Percentiles rank a stretch among this genome's conserved stretches.
Evolutionary conservation across 768 basidiomycete species (phyloP).

Genomic region (Boletus edulis): DNA sequence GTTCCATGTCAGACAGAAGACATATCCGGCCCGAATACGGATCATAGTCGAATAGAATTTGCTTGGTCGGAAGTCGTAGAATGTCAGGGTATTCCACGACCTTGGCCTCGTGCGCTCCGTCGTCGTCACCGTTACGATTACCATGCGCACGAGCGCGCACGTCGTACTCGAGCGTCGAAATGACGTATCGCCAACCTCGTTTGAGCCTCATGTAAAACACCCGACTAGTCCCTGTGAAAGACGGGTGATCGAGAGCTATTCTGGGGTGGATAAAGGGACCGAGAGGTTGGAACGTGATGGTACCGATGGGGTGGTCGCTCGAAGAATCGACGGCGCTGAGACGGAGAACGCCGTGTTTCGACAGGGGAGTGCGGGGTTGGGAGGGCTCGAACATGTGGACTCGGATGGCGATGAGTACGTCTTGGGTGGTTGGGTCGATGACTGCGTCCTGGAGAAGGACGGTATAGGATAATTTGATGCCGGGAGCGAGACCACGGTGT

Average conservation of each 20-base stretch:
- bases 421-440: slow-evolving; percentile 8
- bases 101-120: neutral
- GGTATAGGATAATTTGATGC: neutral
- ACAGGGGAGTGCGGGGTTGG: neutral
- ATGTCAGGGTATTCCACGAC: slow-evolving; percentile 4
- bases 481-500: slow-evolving; percentile 8
- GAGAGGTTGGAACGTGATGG: slow-evolving; percentile 4
- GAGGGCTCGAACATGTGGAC: neutral
- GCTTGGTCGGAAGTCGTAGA: neutral
- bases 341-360: slow-evolving; percentile 7
- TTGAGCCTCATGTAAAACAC: neutral
- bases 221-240: slow-evolving; percentile 17
- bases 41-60: slow-evolving; percentile 17
- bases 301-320: neutral
- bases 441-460: slow-evolving; percentile 8
- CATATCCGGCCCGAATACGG: slow-evolving; percentile 20
- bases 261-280: no score
- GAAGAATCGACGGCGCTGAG: neutral
- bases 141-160: neutral
- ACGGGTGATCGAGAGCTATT: neutral
- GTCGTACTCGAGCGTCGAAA: slow-evolving; percentile 14
- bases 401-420: slow-evolving; percentile 7
- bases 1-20: neutral
- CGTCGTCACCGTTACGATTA: neutral
- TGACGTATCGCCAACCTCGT: neutral